Percentiles rank a stretch among this genome's conserved stretches.
These are phyloP conservation scores for Phaffia rhodozyma DNA, from an alignment of 1,284 basidiomycete species.

Conservation along the genomic window DNA sequence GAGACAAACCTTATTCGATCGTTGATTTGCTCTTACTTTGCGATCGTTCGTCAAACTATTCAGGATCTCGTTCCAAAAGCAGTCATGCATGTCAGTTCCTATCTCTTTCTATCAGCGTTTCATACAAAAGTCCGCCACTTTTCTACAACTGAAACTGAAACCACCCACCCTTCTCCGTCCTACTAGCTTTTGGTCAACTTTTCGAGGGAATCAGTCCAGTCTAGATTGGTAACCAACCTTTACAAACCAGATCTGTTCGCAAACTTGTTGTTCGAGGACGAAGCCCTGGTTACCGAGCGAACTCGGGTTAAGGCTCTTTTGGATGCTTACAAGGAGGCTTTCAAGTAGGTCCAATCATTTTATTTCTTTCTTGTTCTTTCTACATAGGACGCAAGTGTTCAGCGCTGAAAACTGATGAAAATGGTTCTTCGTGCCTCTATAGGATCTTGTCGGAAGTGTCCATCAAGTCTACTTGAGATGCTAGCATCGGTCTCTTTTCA, in stretches of 20 bases:
- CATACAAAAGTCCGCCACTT: background rate
- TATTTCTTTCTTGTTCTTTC: background rate
- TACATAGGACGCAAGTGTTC: background rate
- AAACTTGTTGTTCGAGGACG: constrained; percentile 89
- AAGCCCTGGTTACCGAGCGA: constrained; percentile 83
- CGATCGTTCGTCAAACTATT: constrained; percentile 89
- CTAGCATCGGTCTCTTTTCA: background rate
- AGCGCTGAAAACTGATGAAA: background rate
- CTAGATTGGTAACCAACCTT: constrained; percentile 76
- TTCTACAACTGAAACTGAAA: background rate
- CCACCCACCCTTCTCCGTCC: background rate
- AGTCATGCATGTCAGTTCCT: constrained; percentile 56
- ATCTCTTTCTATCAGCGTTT: background rate
- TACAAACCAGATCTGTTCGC: constrained; percentile 91
- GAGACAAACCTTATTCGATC: constrained; percentile 90
- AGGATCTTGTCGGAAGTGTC: constrained; percentile 35
- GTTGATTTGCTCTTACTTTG: constrained; percentile 90
- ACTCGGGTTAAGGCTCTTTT: constrained; percentile 85
- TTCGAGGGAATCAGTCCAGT: constrained; percentile 92
- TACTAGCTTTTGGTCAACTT: constrained; percentile 74
- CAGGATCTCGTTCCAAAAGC: constrained; percentile 96
- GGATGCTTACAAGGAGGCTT: constrained; percentile 95
- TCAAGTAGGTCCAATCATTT: constrained; percentile 42
- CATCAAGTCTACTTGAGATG: constrained; percentile 26
- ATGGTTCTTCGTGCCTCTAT: background rate